A percentile compares a stretch with the other conserved stretches of the same genome.
These are phyloP conservation scores for Moelleriella libera DNA, from an alignment of 2,329 filamentous ascomycete species.

Conservation along the genomic window DNA sequence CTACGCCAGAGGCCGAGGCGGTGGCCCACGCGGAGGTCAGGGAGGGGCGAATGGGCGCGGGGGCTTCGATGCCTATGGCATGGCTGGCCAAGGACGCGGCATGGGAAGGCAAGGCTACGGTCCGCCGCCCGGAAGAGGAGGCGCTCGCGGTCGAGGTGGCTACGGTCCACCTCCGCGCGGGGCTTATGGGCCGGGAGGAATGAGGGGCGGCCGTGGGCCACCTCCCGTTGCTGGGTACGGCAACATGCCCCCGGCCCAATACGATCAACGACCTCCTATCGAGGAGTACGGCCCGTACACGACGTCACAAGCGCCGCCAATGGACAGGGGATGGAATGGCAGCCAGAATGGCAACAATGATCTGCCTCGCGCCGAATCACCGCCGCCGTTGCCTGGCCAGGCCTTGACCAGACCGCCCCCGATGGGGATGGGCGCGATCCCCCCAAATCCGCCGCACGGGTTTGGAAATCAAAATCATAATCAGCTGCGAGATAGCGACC, in stretches of 20 bases:
- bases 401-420: conserved; percentile 43
- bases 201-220: conserved; percentile 16
- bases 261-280: conserved; percentile 20
- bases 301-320: conserved; percentile 14
- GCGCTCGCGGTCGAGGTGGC: conserved; percentile 21
- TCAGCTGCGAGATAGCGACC: conserved; percentile 47
- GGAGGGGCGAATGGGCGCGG: conserved; percentile 37
- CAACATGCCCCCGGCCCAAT: conserved; percentile 14
- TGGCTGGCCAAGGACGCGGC: conserved; percentile 20
- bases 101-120: conserved; percentile 30
- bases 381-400: conserved; percentile 41
- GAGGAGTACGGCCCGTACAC: conserved; percentile 8
- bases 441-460: conserved; percentile 24
- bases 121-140: conserved; percentile 22
- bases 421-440: conserved; percentile 66
- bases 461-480: conserved; percentile 33
- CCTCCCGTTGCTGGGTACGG: conserved; percentile 23
- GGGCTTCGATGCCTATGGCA: conserved; percentile 31
- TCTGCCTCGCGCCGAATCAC: conserved; percentile 48
- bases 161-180: conserved; percentile 18
- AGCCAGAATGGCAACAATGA: conserved; percentile 7
- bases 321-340: conserved; percentile 2
- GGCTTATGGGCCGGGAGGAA: conserved; percentile 12
- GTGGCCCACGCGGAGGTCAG: conserved; percentile 30
- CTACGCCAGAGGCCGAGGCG: conserved; percentile 35